Percentiles rank a stretch among this genome's conserved stretches.
Conservation (phyloP, 1,139 yeast species). For the Suhomyces bolitotheri region DNA sequence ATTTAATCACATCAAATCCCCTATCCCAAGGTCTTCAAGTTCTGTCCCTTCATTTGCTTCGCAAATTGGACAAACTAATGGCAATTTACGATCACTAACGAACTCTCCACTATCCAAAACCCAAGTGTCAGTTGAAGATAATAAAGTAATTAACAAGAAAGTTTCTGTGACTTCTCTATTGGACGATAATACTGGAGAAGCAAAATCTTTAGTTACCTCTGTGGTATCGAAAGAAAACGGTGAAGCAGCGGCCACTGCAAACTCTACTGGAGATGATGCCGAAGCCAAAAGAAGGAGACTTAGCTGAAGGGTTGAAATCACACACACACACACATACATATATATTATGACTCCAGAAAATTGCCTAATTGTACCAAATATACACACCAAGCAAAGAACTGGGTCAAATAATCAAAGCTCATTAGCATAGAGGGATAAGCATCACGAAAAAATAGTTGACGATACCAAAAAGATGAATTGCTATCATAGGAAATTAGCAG, state of each 20-base stretch:
- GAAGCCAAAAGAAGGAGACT: conserved; percentile 12
- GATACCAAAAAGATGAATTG: too few relatives aligned
- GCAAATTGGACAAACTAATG: conserved; percentile 9
- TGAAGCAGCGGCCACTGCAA: conserved; percentile 3
- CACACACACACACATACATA: too few relatives aligned
- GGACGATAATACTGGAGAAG: conserved; percentile 16
- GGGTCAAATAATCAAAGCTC: too few relatives aligned
- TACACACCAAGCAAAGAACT: too few relatives aligned
- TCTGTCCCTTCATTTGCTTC: conserved; percentile 8
- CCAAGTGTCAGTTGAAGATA: conserved; percentile 8
- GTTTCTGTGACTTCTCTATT: conserved; percentile 37
- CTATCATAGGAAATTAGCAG: too few relatives aligned
- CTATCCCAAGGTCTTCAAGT: conserved; percentile 20
- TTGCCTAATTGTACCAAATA: too few relatives aligned
- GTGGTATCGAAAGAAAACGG: not conserved
- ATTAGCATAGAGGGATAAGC: too few relatives aligned
- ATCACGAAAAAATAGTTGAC: too few relatives aligned
- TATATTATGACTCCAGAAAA: too few relatives aligned
- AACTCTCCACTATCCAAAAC: conserved; percentile 20
- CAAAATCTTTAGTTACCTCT: not conserved
- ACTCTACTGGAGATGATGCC: conserved; percentile 2
- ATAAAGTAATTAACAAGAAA: conserved; percentile 18
- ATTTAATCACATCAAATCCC: conserved; percentile 13
- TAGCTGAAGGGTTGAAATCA: conserved; percentile 1
- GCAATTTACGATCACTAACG: conserved; percentile 11